Conservation (phyloP, 305 asterid genomes). For the Coffea humblotiana region DNA sequence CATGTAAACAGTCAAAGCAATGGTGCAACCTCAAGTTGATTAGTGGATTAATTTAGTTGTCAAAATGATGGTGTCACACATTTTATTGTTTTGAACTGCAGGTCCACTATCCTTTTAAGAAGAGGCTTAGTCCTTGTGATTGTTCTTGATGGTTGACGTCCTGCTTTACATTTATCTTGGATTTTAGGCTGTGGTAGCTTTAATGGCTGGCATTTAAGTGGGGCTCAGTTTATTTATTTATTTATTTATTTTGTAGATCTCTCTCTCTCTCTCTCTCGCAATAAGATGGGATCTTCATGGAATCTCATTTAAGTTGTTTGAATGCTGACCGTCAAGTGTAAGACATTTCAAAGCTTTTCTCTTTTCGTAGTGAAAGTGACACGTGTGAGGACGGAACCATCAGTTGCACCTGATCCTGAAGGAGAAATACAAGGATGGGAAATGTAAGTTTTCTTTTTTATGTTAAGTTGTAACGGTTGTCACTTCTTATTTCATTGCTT, state of each 20-base stretch:
- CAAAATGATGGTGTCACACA: background rate
- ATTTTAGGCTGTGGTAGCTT: background rate
- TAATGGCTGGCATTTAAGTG: background rate
- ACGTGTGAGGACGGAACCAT: no score
- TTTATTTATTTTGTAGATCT: no score
- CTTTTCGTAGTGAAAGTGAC: no score
- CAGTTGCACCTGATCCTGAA: no score
- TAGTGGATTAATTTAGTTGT: slow-evolving; percentile 15
- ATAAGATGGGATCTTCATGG: no score
- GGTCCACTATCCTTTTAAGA: background rate
- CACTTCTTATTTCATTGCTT: no score
- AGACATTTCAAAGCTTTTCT: no score
- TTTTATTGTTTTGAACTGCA: background rate
- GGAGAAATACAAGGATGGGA: no score
- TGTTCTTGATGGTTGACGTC: background rate
- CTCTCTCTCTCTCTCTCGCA: background rate
- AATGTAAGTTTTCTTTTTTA: no score
- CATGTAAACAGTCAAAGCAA: slow-evolving; percentile 35
- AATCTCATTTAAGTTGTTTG: no score
- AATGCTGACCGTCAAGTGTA: no score
- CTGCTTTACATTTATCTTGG: background rate
- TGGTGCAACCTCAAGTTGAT: slow-evolving; percentile 25
- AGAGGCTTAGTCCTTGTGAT: background rate
- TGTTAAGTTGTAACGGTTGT: no score
- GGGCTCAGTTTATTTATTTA: background rate